Percentiles rank a stretch among this genome's conserved stretches.
Evolutionary conservation across 176 grass and related monocot genomes (phyloP).

Genomic region (Oryza australiensis): DNA sequence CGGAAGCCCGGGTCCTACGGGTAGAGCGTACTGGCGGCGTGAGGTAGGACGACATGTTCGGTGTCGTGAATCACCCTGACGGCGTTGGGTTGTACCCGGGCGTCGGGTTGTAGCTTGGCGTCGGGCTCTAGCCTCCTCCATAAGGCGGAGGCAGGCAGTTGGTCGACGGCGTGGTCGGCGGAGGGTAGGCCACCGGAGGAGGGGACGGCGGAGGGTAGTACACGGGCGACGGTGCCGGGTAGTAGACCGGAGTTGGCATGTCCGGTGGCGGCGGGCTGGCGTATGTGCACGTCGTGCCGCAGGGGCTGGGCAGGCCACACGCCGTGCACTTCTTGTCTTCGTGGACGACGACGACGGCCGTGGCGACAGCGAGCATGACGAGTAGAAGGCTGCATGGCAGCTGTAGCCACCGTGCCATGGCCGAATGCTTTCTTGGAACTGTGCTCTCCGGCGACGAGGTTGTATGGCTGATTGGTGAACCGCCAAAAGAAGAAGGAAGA

Average conservation of each 20-base stretch:
- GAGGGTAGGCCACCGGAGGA: conserved; percentile 21
- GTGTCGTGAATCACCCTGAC: conserved; percentile 48
- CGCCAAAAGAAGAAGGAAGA: too few species aligned
- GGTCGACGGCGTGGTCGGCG: conserved; percentile 1
- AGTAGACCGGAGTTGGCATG: conserved; percentile 27
- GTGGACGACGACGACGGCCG: not conserved
- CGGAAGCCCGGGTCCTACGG: conserved; percentile 61
- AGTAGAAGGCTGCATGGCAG: not conserved
- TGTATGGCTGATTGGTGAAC: too few species aligned
- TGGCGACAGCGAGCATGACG: not conserved
- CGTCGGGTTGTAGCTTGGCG: conserved; percentile 27
- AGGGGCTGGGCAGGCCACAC: conserved; percentile 56
- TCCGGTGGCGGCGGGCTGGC: conserved; percentile 65
- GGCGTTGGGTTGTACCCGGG: conserved; percentile 36
- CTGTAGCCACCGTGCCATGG: conserved; percentile 33
- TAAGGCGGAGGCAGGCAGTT: conserved; percentile 57
- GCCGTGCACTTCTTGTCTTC: conserved; percentile 46
- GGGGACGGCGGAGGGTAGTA: conserved; percentile 45
- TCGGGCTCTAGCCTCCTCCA: conserved; percentile 24
- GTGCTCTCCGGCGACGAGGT: too few species aligned
- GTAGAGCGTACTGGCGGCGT: conserved; percentile 59
- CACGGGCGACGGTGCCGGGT: conserved; percentile 34
- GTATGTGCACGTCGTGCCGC: conserved; percentile 54
- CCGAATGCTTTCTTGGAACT: not conserved
- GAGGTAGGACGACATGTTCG: conserved; percentile 49